Base-by-base conservation (phyloP, 768 basidiomycete genomes). In the Suillus tomentosus region DNA sequence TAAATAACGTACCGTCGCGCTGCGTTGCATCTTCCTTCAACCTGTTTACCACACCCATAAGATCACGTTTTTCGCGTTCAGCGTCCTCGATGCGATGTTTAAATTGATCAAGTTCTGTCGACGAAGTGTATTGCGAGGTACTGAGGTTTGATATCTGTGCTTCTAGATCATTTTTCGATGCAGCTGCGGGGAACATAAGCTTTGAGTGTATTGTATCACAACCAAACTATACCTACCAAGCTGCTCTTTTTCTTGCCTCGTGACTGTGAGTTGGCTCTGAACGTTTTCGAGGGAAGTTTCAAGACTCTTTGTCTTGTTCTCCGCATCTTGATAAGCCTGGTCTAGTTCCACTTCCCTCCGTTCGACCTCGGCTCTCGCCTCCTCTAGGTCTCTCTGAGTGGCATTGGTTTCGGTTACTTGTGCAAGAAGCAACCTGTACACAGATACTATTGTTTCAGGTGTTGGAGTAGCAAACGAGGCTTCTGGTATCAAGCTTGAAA, bases 21-120 rank as follows among this genome's bases (percentile, higher is more conserved):
- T 90, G 86, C 9, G 82, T 71, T 48, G 82, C 80, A 65, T 95
- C 91, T 69, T 92, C 87, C 73, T 94, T 91, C 66, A 95, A 77
- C 61, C 92, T 84, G 73, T 91, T 94, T 5, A 95, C 86, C 51
- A 95, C 90, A 36, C 85, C 86, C 50, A 96, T 81, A 55, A 97
- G 83, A 66, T 96, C 94, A 40, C 94, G 87, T 77, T 97, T 97
- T 80, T 97, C 96, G 61, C 91, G 84, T 67, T 97, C 94, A 1
- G 84, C 84, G 65, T 93, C 91, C 24, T 93, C 87, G 5, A 90
- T 77, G 45, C 86, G 85, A 62, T 77, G 82, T 67, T 82, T 86
- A 43, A 92, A 72, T 7, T 77, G 73, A 42, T 87, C 87, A 9
- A 86, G 73, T 71, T 90, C 90, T 1, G 81, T 77, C 4, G 87